Evolutionary conservation across 345 rosid species (phyloP).

Genomic region (Microcos paniculata): DNA sequence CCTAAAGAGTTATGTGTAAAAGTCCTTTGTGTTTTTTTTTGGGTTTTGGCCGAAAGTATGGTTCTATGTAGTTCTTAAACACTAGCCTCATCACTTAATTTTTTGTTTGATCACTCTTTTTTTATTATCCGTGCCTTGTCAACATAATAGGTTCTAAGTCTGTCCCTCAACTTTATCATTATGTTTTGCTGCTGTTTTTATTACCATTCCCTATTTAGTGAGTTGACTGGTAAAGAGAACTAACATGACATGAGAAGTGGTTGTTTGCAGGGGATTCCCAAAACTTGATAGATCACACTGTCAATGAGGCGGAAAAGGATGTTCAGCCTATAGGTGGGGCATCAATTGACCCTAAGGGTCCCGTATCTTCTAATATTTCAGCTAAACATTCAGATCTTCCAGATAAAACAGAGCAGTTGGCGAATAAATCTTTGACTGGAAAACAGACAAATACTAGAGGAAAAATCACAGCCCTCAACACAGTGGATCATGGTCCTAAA

Average conservation of each 20-base stretch:
- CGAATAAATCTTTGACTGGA: slow-evolving; percentile 12
- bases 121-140: not conserved
- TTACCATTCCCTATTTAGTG: not conserved
- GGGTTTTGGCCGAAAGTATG: too few relatives aligned
- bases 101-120: not conserved
- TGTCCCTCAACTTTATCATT: not conserved
- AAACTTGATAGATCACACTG: slow-evolving; percentile 6
- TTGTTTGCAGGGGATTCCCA: slow-evolving; percentile 18
- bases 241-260: slow-evolving; percentile 6
- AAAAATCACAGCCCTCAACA: slow-evolving; percentile 7
- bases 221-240: not conserved
- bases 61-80: too few relatives aligned
- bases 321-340: slow-evolving; percentile 4
- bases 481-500: slow-evolving; percentile 14
- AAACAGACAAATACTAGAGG: slow-evolving; percentile 11
- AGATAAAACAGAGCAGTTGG: slow-evolving; percentile 1
- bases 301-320: slow-evolving; percentile 17
- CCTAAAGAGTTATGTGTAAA: not conserved
- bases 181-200: not conserved
- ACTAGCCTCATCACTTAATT: not conserved
- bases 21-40: not conserved
- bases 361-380: slow-evolving; percentile 23
- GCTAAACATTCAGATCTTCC: slow-evolving; percentile 6
- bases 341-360: not conserved
- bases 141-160: not conserved